A percentile compares a stretch with the other conserved stretches of the same genome.
Conservation (phyloP, 192 early-diverging fungal species). For the Tieghemiomyces parasiticus region DNA sequence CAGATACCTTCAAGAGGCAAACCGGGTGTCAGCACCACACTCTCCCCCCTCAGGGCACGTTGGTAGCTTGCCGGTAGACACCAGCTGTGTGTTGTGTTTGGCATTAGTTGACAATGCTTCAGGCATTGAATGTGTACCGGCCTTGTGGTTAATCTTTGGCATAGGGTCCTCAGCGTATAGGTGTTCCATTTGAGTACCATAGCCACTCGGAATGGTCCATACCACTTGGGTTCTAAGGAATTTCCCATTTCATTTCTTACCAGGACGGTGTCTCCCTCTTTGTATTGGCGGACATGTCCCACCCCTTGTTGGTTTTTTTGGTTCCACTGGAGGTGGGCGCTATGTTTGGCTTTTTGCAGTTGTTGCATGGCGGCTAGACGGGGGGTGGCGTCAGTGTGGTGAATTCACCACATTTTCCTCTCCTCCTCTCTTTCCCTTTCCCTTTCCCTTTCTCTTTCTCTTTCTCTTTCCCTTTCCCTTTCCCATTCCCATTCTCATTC, state of each 20-base stretch:
- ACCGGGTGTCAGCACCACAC: too few relatives aligned
- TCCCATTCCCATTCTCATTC: too few relatives aligned
- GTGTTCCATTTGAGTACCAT: neutral
- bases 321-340: neutral
- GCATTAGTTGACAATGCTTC: neutral
- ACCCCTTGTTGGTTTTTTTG: neutral
- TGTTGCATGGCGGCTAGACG: too few relatives aligned
- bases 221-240: constrained; percentile 5
- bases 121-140: neutral
- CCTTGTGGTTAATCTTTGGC: neutral
- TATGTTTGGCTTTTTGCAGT: too few relatives aligned
- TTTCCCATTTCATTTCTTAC: neutral
- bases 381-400: too few relatives aligned
- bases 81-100: neutral
- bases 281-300: neutral
- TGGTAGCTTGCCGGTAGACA: neutral
- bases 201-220: neutral
- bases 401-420: too few relatives aligned
- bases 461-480: too few relatives aligned
- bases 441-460: too few relatives aligned
- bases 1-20: too few relatives aligned
- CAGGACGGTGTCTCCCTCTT: neutral
- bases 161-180: neutral
- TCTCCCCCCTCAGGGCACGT: neutral
- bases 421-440: too few relatives aligned